Conservation (phyloP, 768 basidiomycete genomes). For the Amyloporia xantha region DNA sequence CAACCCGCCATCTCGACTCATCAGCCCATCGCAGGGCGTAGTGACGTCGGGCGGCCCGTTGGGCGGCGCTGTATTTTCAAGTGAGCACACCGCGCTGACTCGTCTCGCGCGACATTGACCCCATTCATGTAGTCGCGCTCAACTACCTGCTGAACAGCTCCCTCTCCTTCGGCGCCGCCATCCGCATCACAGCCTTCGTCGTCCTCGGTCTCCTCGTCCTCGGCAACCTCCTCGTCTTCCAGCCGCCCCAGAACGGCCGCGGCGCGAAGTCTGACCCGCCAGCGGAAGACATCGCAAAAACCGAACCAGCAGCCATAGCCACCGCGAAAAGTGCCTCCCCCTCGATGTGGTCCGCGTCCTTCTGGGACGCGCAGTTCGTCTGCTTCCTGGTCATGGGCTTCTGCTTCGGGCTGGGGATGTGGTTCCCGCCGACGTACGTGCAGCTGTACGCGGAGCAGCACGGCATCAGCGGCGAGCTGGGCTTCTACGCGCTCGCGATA, state of each 20-base stretch:
- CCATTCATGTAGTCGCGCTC: background rate
- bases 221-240: slow-evolving; percentile 15
- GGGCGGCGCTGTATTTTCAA: background rate
- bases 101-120: no score
- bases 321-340: no score
- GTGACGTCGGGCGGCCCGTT: background rate
- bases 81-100: no score
- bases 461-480: background rate
- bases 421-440: background rate
- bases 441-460: slow-evolving; percentile 2
- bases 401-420: background rate
- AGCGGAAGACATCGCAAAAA: no score
- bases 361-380: background rate
- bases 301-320: no score
- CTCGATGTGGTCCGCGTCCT: no score
- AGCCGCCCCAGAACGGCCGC: no score
- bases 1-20: no score
- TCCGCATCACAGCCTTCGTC: slow-evolving; percentile 36
- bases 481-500: background rate
- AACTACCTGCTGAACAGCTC: background rate
- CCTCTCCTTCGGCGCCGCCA: slow-evolving; percentile 36
- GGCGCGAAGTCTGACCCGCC: no score
- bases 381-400: background rate
- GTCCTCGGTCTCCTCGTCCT: slow-evolving; percentile 23
- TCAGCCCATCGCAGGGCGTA: no score